A percentile compares a stretch with the other conserved stretches of the same genome.
Evolutionary conservation across 2,329 filamentous ascomycete genomes (phyloP).

Genomic region (Sphaerostilbella broomeana): DNA sequence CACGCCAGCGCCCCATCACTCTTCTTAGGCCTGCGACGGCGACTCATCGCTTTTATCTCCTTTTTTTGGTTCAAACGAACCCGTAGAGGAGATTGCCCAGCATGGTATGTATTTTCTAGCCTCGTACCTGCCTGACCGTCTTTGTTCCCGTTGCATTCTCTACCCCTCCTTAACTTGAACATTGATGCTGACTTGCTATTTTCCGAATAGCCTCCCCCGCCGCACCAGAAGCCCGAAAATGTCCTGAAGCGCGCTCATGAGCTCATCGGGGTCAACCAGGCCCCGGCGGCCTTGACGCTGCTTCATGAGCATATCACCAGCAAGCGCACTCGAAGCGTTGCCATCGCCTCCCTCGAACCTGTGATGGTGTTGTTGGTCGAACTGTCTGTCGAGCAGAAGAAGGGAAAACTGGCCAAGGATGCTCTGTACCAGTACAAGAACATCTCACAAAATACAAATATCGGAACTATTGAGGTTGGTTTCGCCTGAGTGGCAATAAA

Average conservation of each 20-base stretch:
- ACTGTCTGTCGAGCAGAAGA: constrained; percentile 92
- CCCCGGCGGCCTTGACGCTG: constrained; percentile 82
- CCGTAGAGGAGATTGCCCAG: constrained; percentile 46
- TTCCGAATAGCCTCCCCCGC: constrained; percentile 71
- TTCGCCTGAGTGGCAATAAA: background rate
- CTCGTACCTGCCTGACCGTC: constrained; percentile 15
- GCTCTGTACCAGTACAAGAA: constrained; percentile 99
- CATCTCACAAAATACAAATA: constrained; percentile 97
- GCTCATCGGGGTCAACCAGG: constrained; percentile 95
- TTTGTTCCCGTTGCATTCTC: constrained; percentile 24
- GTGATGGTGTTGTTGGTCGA: constrained; percentile 98
- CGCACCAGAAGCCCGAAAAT: constrained; percentile 98
- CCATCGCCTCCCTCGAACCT: constrained; percentile 91
- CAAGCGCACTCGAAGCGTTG: constrained; percentile 94
- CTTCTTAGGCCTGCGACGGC: constrained; percentile 34
- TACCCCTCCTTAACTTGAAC: constrained; percentile 17
- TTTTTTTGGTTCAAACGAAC: constrained; percentile 30
- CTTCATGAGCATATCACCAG: constrained; percentile 99
- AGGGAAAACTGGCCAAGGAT: constrained; percentile 97
- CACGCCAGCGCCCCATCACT: constrained; percentile 32
- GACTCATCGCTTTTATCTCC: constrained; percentile 30
- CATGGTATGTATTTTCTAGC: constrained; percentile 35
- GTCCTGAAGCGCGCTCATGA: constrained; percentile 97
- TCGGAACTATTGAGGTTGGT: constrained; percentile 87
- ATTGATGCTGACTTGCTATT: constrained; percentile 23